Conservation (phyloP, 768 basidiomycete species). For the Rhodocollybia butyracea region DNA sequence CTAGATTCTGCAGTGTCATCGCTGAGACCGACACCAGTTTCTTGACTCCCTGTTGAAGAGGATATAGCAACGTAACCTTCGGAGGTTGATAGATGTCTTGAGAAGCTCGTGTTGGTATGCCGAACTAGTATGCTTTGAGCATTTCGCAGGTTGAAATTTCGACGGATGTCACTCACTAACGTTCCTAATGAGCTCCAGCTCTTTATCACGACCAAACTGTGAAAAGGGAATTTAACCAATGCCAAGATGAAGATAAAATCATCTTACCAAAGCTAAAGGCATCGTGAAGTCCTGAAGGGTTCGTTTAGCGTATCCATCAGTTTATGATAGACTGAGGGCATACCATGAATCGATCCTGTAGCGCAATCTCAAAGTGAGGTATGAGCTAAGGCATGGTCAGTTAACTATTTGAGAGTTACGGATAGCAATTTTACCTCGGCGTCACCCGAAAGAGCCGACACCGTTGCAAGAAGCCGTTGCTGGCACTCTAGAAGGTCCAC, state of each 20-base stretch:
- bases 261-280: conserved; percentile 59
- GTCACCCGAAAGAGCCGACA: conserved; percentile 53
- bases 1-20: conserved; percentile 42
- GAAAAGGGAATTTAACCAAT: conserved; percentile 3
- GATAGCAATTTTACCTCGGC: conserved; percentile 40
- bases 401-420: background rate
- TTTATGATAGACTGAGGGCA: conserved; percentile 13
- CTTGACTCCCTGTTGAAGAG: conserved; percentile 30
- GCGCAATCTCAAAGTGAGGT: conserved; percentile 62
- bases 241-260: background rate
- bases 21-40: conserved; percentile 20
- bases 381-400: conserved; percentile 46
- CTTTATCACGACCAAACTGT: conserved; percentile 70
- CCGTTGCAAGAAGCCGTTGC: conserved; percentile 54
- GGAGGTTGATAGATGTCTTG: conserved; percentile 44
- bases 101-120: conserved; percentile 56
- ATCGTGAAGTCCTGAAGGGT: conserved; percentile 60
- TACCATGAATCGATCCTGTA: conserved; percentile 63
- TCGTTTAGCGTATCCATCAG: background rate
- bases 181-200: conserved; percentile 63
- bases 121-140: conserved; percentile 34
- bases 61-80: conserved; percentile 38
- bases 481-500: conserved; percentile 69
- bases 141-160: conserved; percentile 9
- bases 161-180: conserved; percentile 44